These are phyloP conservation scores for Globisporangium lucens DNA, from an alignment of 352 stramenopile species.

Conservation along the genomic window DNA sequence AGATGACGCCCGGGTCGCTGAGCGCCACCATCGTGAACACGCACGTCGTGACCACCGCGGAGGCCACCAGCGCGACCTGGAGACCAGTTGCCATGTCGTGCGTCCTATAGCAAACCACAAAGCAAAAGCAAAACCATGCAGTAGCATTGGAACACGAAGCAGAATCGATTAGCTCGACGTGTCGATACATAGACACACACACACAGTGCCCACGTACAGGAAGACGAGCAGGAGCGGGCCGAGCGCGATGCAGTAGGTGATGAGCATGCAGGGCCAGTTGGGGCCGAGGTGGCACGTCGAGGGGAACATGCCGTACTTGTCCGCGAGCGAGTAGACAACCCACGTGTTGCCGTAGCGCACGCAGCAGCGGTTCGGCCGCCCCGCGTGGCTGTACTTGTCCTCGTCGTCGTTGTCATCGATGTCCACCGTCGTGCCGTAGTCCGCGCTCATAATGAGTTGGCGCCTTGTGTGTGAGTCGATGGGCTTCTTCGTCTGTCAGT, in stretches of 20 bases:
- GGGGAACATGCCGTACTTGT: conserved; percentile 55
- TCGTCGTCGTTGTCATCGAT: conserved; percentile 6
- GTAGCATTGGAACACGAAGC: not conserved
- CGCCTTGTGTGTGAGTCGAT: not conserved
- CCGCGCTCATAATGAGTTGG: not conserved
- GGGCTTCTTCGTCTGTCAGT: conserved; percentile 5
- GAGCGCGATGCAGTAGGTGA: conserved; percentile 70
- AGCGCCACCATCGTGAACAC: conserved; percentile 76
- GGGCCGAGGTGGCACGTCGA: conserved; percentile 62
- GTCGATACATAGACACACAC: not conserved
- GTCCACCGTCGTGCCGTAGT: conserved; percentile 16
- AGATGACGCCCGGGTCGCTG: conserved; percentile 73
- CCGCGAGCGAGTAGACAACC: conserved; percentile 51
- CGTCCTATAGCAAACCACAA: conserved; percentile 15
- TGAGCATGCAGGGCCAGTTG: conserved; percentile 68
- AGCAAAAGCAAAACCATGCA: not conserved
- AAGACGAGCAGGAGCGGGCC: conserved; percentile 55
- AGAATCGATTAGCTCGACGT: not conserved
- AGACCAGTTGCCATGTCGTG: conserved; percentile 37
- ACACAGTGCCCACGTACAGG: conserved; percentile 14
- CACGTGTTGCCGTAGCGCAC: conserved; percentile 54
- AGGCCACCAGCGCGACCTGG: conserved; percentile 44
- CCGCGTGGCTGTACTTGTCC: conserved; percentile 14
- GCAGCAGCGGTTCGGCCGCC: conserved; percentile 27
- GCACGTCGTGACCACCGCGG: conserved; percentile 54